Conservation (phyloP, 768 basidiomycete genomes). For the Coprinopsis marcescibilis region DNA sequence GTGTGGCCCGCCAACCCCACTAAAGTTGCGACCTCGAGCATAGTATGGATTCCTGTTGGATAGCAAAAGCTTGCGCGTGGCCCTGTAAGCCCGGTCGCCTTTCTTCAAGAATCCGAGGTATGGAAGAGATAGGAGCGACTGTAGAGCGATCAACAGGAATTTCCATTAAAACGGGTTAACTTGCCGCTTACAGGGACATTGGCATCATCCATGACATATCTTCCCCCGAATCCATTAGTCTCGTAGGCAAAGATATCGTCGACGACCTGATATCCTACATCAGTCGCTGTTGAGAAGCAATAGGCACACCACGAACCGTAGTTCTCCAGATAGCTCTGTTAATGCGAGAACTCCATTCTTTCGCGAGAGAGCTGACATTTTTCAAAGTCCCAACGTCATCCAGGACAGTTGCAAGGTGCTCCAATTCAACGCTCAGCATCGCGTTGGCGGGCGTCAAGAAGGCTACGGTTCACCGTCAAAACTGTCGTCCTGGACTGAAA, state of each 20-base stretch:
- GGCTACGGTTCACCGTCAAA: conserved; percentile 31
- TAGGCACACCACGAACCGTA: conserved; percentile 35
- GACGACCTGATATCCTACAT: conserved; percentile 37
- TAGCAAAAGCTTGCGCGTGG: conserved; percentile 57
- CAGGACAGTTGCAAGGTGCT: conserved; percentile 53
- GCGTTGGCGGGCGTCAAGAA: conserved; percentile 78
- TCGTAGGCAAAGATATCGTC: conserved; percentile 73
- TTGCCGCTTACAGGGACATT: conserved; percentile 63
- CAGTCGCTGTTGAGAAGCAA: not conserved
- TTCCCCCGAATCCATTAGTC: conserved; percentile 65
- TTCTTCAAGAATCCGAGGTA: conserved; percentile 74
- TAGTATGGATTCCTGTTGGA: conserved; percentile 69
- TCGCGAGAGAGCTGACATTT: conserved; percentile 51
- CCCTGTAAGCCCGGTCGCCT: conserved; percentile 49
- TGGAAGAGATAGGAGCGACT: conserved; percentile 75
- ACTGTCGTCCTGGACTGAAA: not conserved
- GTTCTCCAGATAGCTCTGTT: conserved; percentile 55
- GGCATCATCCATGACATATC: conserved; percentile 82
- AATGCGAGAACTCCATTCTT: conserved; percentile 52
- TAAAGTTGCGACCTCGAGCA: conserved; percentile 55
- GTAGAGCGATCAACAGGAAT: not conserved
- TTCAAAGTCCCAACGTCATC: conserved; percentile 40
- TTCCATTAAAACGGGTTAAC: not conserved
- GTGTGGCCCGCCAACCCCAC: conserved; percentile 71
- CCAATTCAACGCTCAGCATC: conserved; percentile 73